Base-by-base conservation (phyloP, 2,329 filamentous ascomycete genomes). In the Stachybotrys chlorohalonatus region DNA sequence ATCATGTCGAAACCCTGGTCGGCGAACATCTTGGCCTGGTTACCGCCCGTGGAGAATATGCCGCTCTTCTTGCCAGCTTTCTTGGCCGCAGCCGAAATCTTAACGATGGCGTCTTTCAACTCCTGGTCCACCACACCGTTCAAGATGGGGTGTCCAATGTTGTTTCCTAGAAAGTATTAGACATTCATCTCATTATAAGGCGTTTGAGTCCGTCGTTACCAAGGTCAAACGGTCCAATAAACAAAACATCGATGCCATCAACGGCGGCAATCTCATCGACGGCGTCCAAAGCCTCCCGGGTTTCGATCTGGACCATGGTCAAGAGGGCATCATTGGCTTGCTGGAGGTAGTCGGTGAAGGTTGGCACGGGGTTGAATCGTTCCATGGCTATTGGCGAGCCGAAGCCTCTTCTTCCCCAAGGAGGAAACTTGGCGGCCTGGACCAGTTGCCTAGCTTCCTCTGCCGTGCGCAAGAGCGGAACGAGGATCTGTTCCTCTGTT, bases 271-370 rank as follows among this genome's bases (percentile, higher is more conserved):
- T 87, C 51, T 79, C 80, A 39, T 86, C 82, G 1, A 86, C 77
- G 11, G 70, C 69, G 1, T 82, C 77, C 13, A 87, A 70, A 1
- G 83, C 83, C 64, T 85, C 83, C 57, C 73, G 72, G 0, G 84
- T 86, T 70, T 87, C 84, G 53, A 87, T 86, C 66, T 87, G 84
- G 11, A 86, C 81, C 70, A 86, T 84, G 15, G 81, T 85, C 55
- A 87, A 64, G 24, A 87, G 73, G 32, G 67, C 60, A 53, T 78
- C 70, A 57, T 80, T 79, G 49, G 77, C 77, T 47, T 75, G 70
- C 56, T 74, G 69, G 60, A 80, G 72, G 56, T 80, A 80, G 53
- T 78, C 72, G 3, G 73, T 74, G 17, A 75, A 73, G 6, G 66
- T 73, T 9, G 75, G 68, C 15, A 70, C 70, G 52, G 74, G 73